Conservation (phyloP, 208 protist genomes). For the Ichthyophonus hoferi region DNA sequence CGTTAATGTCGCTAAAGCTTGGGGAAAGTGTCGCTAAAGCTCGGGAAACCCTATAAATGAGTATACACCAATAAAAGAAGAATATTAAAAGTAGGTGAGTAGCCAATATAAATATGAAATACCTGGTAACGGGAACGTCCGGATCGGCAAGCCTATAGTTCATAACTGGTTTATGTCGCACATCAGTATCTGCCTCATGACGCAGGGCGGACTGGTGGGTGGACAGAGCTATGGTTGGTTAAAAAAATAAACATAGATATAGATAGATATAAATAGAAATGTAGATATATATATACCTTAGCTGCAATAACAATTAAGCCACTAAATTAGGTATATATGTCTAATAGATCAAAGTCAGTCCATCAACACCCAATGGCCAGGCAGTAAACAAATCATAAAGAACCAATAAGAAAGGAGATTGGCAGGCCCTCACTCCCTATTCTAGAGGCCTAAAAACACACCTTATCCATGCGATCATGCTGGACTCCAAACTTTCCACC, state of each 20-base stretch:
- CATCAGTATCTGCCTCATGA: not conserved
- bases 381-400: no score
- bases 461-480: conserved; percentile 33
- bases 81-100: no score
- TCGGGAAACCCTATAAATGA: no score
- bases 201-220: not conserved
- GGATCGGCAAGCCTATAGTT: not conserved
- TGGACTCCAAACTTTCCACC: conserved; percentile 38
- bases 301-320: no score
- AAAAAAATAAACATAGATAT: not conserved
- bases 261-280: not conserved
- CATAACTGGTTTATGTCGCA: not conserved
- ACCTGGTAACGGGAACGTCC: no score
- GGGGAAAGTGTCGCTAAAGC: no score
- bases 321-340: no score
- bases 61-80: no score
- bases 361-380: no score
- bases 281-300: not conserved
- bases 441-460: not conserved
- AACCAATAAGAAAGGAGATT: not conserved
- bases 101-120: no score
- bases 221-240: not conserved
- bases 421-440: not conserved
- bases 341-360: no score
- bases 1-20: no score